Conservation (phyloP, 306 rosid species). For the Canavalia gladiata region DNA sequence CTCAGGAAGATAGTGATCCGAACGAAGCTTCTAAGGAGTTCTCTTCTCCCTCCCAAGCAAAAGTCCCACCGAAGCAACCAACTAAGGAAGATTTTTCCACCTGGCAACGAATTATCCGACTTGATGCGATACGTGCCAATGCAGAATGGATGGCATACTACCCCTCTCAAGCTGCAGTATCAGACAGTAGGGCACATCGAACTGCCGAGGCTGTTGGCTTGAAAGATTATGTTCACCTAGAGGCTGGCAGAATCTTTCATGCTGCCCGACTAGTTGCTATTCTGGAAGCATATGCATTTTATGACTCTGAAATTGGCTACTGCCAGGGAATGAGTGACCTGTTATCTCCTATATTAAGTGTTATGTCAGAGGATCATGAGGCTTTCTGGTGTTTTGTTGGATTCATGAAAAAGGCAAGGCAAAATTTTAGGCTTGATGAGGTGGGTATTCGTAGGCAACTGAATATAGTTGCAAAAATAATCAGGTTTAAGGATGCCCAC, state of each 20-base stretch:
- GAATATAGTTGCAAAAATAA: constrained; percentile 81
- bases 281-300: constrained; percentile 97
- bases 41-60: constrained; percentile 62
- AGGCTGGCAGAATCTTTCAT: constrained; percentile 84
- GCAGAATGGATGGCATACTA: constrained; percentile 83
- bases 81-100: constrained; percentile 82
- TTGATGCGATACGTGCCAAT: constrained; percentile 95
- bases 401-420: constrained; percentile 98
- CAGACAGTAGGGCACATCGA: constrained; percentile 71
- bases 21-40: constrained; percentile 59
- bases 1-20: constrained; percentile 59
- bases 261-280: constrained; percentile 97
- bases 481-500: constrained; percentile 86
- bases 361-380: constrained; percentile 87
- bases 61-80: constrained; percentile 58
- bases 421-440: constrained; percentile 97
- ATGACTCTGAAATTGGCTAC: constrained; percentile 97
- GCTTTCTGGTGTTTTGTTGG: constrained; percentile 99
- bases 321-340: constrained; percentile 99
- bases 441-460: constrained; percentile 96
- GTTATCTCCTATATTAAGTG: constrained; percentile 87
- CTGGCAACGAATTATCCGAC: constrained; percentile 98
- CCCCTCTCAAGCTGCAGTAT: constrained; percentile 70
- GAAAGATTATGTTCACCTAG: constrained; percentile 92
- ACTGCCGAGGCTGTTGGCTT: constrained; percentile 91